phyloP scores from a whole-genome alignment of 2,329 filamentous ascomycete species.

The Pseudogymnoascus sp. region DNA sequence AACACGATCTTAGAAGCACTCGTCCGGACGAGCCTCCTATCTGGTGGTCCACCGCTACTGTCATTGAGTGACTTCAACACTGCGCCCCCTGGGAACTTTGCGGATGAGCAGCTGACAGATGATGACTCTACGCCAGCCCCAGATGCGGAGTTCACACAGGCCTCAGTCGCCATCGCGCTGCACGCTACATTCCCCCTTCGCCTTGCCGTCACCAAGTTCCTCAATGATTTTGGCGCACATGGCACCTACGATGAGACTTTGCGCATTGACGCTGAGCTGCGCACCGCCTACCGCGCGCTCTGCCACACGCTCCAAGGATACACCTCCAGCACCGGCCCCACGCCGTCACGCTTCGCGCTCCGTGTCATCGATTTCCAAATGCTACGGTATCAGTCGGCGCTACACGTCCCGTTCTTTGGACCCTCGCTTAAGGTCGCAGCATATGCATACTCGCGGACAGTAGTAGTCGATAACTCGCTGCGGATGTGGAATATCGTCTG shows the following conservation, averaged over 20 bases:
- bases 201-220: constrained; percentile 33
- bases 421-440: constrained; percentile 33
- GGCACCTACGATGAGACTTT: constrained; percentile 38
- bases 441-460: constrained; percentile 44
- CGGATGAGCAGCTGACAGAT: constrained; percentile 39
- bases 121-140: constrained; percentile 28
- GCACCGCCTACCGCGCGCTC: constrained; percentile 35
- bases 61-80: constrained; percentile 40
- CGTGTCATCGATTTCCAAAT: constrained; percentile 42
- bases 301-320: constrained; percentile 27
- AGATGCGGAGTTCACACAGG: constrained; percentile 32
- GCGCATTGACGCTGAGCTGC: constrained; percentile 35
- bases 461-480: constrained; percentile 39
- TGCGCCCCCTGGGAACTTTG: constrained; percentile 38
- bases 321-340: constrained; percentile 11
- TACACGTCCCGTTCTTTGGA: constrained; percentile 46
- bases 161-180: constrained; percentile 34
- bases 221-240: constrained; percentile 34
- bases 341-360: constrained; percentile 33
- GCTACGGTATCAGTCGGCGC: constrained; percentile 43
- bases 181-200: constrained; percentile 36
- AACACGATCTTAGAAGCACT: constrained; percentile 42
- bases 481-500: constrained; percentile 34
- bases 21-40: constrained; percentile 37
- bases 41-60: constrained; percentile 39